Evolutionary conservation across 192 early-diverging fungal genomes (phyloP), one percentile per base, ranked within the genome.

Genomic region (Coemansia javaensis): DNA sequence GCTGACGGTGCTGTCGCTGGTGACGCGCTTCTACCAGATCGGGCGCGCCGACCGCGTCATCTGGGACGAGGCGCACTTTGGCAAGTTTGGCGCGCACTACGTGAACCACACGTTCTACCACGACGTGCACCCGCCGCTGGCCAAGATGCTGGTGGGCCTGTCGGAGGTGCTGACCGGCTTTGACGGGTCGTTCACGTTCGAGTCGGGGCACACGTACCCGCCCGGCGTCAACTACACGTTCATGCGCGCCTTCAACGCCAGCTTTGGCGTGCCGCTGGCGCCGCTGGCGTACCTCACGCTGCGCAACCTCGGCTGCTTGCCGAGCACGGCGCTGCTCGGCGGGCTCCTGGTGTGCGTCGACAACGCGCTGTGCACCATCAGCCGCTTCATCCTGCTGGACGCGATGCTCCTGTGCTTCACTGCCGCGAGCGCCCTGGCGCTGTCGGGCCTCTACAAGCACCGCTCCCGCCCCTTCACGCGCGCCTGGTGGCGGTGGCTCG

Each of bases 101-200:
- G 60, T 99, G 32, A 93, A 95, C 45, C 66, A 80, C 18, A 87
- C 89, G 33, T 99, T 97, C 52, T 99, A 97, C 56, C 91, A 91
- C 61, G 97, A 99, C 71, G 94, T 99, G 1, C 97, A 99, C 57
- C 97, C 97, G 23, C 94, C 97, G 5, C 68, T 97, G 46, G 94
- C 94, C 33, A 99, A 99, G 75, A 97, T 97, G 81, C 75, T 99
- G 18, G 81, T 93, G 16, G 94, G 85, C 1, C 63, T 97, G 14
- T 81, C 92, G 3, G 97, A 89, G 31, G 43, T 81, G 0, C 40
- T 99, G 18, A 87, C 82, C 7, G 87, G 91, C 0, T 97, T 88
- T 56, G 80, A 97, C 63, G 94, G 93, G 1, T 66, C 77, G 1
- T 97, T 94, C 52, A 74, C 72, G 6, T 99, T 97, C 56, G 81